phyloP scores from a whole-genome alignment of 495 filamentous ascomycete genomes.

The Penicillium fimorum region DNA sequence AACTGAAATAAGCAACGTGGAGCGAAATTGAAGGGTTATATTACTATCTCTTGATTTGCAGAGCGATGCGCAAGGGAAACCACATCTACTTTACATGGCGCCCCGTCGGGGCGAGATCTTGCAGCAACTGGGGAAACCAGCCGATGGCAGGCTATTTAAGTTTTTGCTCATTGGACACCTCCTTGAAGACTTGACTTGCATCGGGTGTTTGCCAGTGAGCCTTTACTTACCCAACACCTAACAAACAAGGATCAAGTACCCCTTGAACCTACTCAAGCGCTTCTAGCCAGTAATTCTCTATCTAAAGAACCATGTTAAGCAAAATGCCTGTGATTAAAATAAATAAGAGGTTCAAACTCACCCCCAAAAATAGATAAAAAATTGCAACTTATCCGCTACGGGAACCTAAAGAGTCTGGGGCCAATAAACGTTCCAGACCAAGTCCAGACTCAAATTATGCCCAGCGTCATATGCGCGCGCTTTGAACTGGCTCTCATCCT shows the following conservation, averaged over 20 bases:
- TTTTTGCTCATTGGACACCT: constrained; percentile 1
- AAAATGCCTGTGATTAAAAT: neutral
- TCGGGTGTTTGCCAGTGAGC: constrained; percentile 5
- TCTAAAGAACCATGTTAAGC: neutral
- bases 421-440: constrained; percentile 11
- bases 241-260: neutral
- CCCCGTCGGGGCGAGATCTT: constrained; percentile 10
- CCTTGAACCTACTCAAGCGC: neutral
- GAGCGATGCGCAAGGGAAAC: constrained; percentile 16
- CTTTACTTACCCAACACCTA: neutral
- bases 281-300: neutral
- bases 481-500: constrained; percentile 2
- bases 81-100: constrained; percentile 5
- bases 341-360: neutral
- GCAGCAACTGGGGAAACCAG: constrained; percentile 17
- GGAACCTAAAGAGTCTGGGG: constrained; percentile 10
- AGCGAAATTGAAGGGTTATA: neutral
- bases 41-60: constrained; percentile 1
- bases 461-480: constrained; percentile 13
- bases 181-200: constrained; percentile 6
- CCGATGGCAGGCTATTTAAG: constrained; percentile 9
- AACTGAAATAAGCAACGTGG: constrained; percentile 14
- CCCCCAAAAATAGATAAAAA: constrained; percentile 9
- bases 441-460: constrained; percentile 8
- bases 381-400: constrained; percentile 4